Evolutionary conservation across 352 stramenopile genomes (phyloP), one percentile per base, ranked within the genome.

Genomic region (Elongisporangium anandrum): DNA sequence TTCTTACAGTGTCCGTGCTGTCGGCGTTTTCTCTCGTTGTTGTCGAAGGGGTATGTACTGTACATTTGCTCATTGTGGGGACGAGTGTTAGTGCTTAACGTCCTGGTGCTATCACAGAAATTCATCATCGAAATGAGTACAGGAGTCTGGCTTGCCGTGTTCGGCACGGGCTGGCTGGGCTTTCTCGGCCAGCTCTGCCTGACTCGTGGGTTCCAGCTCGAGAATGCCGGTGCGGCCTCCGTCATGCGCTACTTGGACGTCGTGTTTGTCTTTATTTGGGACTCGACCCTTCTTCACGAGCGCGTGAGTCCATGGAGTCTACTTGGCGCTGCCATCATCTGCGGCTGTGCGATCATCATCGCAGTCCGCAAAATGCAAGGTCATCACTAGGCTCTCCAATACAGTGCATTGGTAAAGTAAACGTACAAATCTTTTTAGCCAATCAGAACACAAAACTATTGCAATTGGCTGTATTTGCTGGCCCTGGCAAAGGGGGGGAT

Each of bases 121-220:
- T 72, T 80, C 54, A 68, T 54, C 8, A 59, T 55, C 0, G 55
- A 41, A 9, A 38, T 68, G 34, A 66, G 62, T 10, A 19, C 67
- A 5, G 59, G 65, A 22, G 68, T 59, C 8, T 75, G 61, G 61
- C 52, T 61, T 6, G 60, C 66, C 20, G 70, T 80, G 47, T 19
- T 75, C 8, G 79, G 71, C 55, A 75, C 68, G 13, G 76, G 77
- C 3, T 51, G 63, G 7, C 55, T 87, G 13, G 66, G 72, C 8
- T 88, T 87, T 48, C 19, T 74, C 12, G 70, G 75, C 7, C 73
- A 86, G 66, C 59, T 87, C 16, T 85, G 75, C 52, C 71, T 90
- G 60, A 82, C 77, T 15, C 71, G 77, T 9, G 75, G 77, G 21
- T 85, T 88, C 61, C 78, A 90, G 66, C 73, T 82, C 51, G 81